phyloP scores from a whole-genome alignment of 2,329 filamentous ascomycete species.

The Trichoderma guizhouense region DNA sequence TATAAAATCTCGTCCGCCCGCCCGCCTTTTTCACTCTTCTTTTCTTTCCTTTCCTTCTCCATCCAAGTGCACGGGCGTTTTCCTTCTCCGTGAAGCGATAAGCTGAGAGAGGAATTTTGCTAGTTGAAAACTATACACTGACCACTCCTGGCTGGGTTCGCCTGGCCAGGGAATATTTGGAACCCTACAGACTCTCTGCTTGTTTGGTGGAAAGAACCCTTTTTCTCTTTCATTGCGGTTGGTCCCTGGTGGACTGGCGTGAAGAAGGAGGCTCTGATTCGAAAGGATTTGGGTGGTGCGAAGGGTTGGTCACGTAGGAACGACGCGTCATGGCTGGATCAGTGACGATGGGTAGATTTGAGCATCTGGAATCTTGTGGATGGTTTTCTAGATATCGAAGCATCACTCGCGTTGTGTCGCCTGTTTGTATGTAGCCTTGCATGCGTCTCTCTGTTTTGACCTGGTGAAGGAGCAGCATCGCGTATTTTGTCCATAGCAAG shows the following conservation, averaged over 20 bases:
- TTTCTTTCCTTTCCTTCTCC: slow-evolving; percentile 42
- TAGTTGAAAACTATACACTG: slow-evolving; percentile 81
- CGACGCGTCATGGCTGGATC: neutral
- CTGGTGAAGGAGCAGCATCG: neutral
- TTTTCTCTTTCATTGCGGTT: slow-evolving; percentile 41
- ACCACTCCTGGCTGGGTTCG: slow-evolving; percentile 66
- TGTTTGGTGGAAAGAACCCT: slow-evolving; percentile 22
- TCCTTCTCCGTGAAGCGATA: slow-evolving; percentile 60
- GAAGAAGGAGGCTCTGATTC: slow-evolving; percentile 39
- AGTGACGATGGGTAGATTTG: neutral
- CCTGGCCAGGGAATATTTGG: slow-evolving; percentile 71
- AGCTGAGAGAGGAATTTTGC: slow-evolving; percentile 78
- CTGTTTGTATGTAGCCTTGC: neutral
- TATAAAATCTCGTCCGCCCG: slow-evolving; percentile 33
- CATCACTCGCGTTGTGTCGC: neutral
- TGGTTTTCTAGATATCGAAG: neutral
- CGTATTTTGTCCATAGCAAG: neutral
- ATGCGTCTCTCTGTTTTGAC: neutral
- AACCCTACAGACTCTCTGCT: slow-evolving; percentile 32
- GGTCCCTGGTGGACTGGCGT: slow-evolving; percentile 33
- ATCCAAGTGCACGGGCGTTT: slow-evolving; percentile 68
- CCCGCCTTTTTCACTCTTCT: slow-evolving; percentile 29
- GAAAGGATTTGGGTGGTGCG: neutral
- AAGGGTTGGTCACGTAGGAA: neutral
- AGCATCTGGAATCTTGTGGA: neutral